These are phyloP conservation scores for Prunella vulgaris DNA, from an alignment of 257 asterid genomes.

Conservation along the genomic window DNA sequence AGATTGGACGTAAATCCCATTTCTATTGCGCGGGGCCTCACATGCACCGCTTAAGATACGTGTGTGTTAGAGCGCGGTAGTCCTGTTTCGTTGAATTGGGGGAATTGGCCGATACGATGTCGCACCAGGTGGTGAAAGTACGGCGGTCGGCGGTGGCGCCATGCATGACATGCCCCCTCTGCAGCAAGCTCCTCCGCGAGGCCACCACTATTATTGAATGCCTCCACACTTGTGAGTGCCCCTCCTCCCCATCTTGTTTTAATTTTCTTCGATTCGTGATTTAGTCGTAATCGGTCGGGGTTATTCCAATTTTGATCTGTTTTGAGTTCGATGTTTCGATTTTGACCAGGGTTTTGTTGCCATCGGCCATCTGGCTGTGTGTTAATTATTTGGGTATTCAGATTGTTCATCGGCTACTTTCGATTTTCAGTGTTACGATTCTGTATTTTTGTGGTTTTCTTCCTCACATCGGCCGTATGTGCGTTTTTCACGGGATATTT, in stretches of 20 bases:
- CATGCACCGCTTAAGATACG: constrained; percentile 50
- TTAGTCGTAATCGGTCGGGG: constrained; percentile 9
- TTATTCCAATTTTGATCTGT: constrained; percentile 3
- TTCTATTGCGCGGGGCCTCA: constrained; percentile 18
- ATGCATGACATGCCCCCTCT: constrained; percentile 63
- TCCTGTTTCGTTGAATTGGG: constrained; percentile 19
- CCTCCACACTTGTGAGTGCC: constrained; percentile 54
- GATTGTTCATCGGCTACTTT: constrained; percentile 5
- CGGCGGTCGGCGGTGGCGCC: constrained; percentile 46
- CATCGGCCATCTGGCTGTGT: constrained; percentile 23
- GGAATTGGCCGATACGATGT: constrained; percentile 33
- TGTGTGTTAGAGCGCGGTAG: constrained; percentile 16
- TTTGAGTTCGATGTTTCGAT: constrained; percentile 3
- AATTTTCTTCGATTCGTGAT: constrained; percentile 16
- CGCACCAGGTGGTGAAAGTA: constrained; percentile 36
- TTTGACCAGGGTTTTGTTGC: constrained; percentile 24
- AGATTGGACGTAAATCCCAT: constrained; percentile 38
- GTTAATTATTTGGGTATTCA: constrained; percentile 21
- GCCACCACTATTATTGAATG: constrained; percentile 62
- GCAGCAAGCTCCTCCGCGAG: constrained; percentile 49
- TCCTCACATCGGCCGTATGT: not conserved
- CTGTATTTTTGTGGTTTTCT: not conserved
- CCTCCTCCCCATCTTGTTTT: too few relatives aligned
- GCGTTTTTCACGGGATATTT: too few relatives aligned
- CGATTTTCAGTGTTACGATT: constrained; percentile 2